Conservation (phyloP, 208 protist species). For the Spongospora subterranea region DNA sequence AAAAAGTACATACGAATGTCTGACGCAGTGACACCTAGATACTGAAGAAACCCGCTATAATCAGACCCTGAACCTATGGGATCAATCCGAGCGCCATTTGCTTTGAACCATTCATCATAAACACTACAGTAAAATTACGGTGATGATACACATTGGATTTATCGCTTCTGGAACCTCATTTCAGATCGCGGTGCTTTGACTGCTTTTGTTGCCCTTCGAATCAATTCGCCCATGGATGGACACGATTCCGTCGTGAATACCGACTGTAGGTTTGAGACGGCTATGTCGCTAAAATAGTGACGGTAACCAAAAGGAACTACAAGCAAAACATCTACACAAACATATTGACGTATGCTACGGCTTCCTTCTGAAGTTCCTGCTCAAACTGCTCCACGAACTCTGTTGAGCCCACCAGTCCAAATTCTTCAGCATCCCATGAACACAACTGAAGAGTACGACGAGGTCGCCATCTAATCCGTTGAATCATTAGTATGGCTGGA, state of each 20-base stretch:
- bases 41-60: conserved; percentile 66
- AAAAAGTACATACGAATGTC: conserved; percentile 36
- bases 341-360: conserved; percentile 11
- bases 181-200: not conserved
- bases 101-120: not conserved
- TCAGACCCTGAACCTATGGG: conserved; percentile 64
- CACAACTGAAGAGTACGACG: conserved; percentile 31
- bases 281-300: not conserved
- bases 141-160: too few species aligned
- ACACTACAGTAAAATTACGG: too few species aligned
- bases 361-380: not conserved
- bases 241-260: not conserved
- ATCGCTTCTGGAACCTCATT: not conserved
- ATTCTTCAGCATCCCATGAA: conserved; percentile 67
- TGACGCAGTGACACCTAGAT: conserved; percentile 55
- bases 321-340: conserved; percentile 6
- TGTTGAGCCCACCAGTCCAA: conserved; percentile 62
- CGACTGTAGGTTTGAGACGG: not conserved
- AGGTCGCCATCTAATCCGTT: conserved; percentile 32
- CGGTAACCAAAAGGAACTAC: not conserved
- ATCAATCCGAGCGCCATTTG: not conserved
- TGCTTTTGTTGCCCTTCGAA: not conserved
- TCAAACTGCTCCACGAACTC: conserved; percentile 57
- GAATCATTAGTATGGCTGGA: not conserved
- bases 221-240: not conserved